phyloP scores from a whole-genome alignment of 176 grass and related monocot species.

The Triticum timopheevii region DNA sequence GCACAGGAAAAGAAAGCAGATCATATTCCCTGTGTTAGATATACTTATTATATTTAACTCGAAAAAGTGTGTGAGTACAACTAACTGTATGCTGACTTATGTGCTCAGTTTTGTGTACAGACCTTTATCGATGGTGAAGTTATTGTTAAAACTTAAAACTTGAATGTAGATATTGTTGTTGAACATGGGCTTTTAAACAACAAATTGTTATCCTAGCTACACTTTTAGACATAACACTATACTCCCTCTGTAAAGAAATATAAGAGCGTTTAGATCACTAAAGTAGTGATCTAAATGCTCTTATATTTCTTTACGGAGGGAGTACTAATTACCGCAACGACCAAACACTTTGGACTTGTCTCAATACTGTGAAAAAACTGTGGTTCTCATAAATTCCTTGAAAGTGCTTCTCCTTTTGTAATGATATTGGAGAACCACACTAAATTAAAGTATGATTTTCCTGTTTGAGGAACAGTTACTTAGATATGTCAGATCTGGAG shows the following conservation, averaged over 20 bases:
- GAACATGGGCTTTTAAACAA: background rate
- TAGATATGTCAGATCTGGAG: slow-evolving; percentile 21
- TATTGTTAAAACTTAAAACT: background rate
- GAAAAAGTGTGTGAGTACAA: background rate
- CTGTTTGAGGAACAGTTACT: slow-evolving; percentile 2
- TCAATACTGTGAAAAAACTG: background rate
- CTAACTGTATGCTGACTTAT: background rate
- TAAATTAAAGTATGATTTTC: background rate
- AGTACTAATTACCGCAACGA: background rate
- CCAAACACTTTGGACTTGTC: background rate
- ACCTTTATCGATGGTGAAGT: background rate
- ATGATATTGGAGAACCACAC: background rate
- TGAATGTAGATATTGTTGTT: background rate
- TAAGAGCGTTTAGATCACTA: too few species aligned
- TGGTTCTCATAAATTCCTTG: background rate
- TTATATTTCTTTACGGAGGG: too few species aligned
- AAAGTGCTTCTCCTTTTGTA: background rate
- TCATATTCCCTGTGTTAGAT: background rate
- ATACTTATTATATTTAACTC: background rate
- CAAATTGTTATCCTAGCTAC: background rate
- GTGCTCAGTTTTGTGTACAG: background rate
- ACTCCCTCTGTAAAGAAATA: too few species aligned
- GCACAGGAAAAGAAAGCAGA: background rate
- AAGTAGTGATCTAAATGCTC: too few species aligned
- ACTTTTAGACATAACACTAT: background rate